A percentile compares a stretch with the other conserved stretches of the same genome.
These are phyloP conservation scores for Penicillium fimorum DNA, from an alignment of 495 filamentous ascomycete species.

Conservation along the genomic window DNA sequence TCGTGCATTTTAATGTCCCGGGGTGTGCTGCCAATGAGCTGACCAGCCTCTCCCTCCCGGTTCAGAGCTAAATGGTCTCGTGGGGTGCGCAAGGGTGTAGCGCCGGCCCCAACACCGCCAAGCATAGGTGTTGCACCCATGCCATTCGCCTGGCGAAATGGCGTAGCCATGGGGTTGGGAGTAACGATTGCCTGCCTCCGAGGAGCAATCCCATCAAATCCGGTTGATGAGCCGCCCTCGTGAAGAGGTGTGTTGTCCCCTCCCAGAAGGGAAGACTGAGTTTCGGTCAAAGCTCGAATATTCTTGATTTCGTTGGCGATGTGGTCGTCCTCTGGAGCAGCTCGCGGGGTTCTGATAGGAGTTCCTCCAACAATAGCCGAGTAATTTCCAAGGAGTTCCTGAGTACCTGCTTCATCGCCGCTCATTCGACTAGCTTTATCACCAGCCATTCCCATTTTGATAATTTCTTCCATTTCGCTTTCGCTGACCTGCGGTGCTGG, in stretches of 20 bases:
- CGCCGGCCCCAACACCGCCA: conserved; percentile 58
- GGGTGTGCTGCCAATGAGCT: conserved; percentile 72
- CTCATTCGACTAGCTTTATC: conserved; percentile 79
- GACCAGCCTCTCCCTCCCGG: conserved; percentile 52
- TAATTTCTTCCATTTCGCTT: conserved; percentile 91
- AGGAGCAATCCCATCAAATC: conserved; percentile 83
- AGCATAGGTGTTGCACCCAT: conserved; percentile 70
- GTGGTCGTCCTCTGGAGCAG: conserved; percentile 87
- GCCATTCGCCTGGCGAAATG: conserved; percentile 68
- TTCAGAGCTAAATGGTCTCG: conserved; percentile 89
- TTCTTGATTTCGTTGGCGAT: conserved; percentile 97
- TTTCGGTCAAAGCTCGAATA: conserved; percentile 88
- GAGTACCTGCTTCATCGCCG: conserved; percentile 78
- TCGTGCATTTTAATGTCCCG: conserved; percentile 74
- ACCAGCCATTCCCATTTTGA: conserved; percentile 96
- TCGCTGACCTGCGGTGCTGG: conserved; percentile 91
- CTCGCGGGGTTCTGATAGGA: conserved; percentile 88
- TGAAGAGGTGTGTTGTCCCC: conserved; percentile 90
- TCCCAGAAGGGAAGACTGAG: conserved; percentile 90
- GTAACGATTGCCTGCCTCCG: conserved; percentile 78
- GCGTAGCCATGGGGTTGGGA: conserved; percentile 93
- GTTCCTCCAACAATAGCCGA: conserved; percentile 73
- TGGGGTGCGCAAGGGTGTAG: conserved; percentile 88
- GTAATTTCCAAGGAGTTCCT: conserved; percentile 84
- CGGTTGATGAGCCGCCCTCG: conserved; percentile 77